phyloP scores from a whole-genome alignment of 257 asterid genomes.

The Nicotiana paniculata region DNA sequence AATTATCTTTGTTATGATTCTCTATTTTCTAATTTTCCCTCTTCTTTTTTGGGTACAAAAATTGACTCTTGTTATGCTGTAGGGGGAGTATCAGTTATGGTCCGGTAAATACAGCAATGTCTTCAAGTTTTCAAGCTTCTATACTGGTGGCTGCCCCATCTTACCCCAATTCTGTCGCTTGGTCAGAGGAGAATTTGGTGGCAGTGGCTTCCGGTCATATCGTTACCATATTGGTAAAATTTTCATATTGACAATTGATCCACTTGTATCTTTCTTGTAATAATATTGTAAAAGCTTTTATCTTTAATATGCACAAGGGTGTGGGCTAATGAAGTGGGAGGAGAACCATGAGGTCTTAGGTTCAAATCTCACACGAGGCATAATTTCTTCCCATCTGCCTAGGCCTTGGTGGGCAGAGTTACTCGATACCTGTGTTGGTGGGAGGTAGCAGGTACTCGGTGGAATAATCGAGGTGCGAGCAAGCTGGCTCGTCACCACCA shows the following conservation, averaged over 20 bases:
- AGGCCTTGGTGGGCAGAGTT: too few relatives aligned
- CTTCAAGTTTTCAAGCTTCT: slow-evolving; percentile 57
- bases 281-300: background rate
- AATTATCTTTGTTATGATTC: background rate
- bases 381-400: too few relatives aligned
- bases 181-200: slow-evolving; percentile 88
- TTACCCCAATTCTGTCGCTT: slow-evolving; percentile 67
- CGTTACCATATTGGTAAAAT: slow-evolving; percentile 58
- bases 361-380: too few relatives aligned
- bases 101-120: slow-evolving; percentile 24
- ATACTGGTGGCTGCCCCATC: slow-evolving; percentile 51
- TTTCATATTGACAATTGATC: background rate
- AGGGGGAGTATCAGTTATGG: background rate
- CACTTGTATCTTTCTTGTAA: background rate
- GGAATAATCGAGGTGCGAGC: too few relatives aligned
- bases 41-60: background rate
- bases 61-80: background rate
- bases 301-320: background rate
- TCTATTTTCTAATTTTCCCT: background rate
- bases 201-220: slow-evolving; percentile 70
- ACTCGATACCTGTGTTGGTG: too few relatives aligned
- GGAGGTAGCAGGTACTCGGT: too few relatives aligned
- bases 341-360: too few relatives aligned
- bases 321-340: too few relatives aligned
- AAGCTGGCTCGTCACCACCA: too few relatives aligned